phyloP scores from a whole-genome alignment of 106 monocot genomes.

The Cymbidium sinense region DNA sequence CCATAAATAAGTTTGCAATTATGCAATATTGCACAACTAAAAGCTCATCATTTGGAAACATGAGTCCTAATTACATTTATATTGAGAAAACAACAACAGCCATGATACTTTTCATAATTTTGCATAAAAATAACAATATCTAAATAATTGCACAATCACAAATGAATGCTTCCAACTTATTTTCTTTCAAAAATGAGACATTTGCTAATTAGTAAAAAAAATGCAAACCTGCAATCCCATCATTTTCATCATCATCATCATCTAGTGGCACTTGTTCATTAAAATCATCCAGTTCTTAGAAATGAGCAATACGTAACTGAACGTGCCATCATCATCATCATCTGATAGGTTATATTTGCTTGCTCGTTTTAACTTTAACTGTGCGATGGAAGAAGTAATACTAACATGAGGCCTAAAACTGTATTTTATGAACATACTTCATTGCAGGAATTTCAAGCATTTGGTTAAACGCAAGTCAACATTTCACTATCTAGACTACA shows the following conservation, averaged over 20 bases:
- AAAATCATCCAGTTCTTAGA: constrained; percentile 71
- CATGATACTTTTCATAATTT: background rate
- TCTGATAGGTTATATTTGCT: constrained; percentile 80
- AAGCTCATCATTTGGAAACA: background rate
- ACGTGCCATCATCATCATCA: constrained; percentile 52
- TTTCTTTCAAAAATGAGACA: background rate
- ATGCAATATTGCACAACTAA: background rate
- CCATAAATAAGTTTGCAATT: background rate
- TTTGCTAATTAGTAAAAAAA: background rate
- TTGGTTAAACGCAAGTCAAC: background rate
- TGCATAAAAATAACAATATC: background rate
- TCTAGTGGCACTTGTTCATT: constrained; percentile 66
- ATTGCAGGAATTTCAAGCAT: background rate
- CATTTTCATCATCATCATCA: constrained; percentile 59
- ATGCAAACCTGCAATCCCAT: constrained; percentile 10
- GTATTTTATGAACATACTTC: background rate
- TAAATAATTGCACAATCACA: background rate
- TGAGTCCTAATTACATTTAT: background rate
- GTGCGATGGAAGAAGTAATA: background rate
- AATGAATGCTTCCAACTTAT: background rate
- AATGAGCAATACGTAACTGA: constrained; percentile 6
- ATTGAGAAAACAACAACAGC: background rate
- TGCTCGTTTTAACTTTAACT: constrained; percentile 66
- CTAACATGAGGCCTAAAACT: background rate
- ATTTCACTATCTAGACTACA: background rate